Base-by-base conservation (phyloP, 2,329 filamentous ascomycete species). In the Fusarium pseudonygamai region DNA sequence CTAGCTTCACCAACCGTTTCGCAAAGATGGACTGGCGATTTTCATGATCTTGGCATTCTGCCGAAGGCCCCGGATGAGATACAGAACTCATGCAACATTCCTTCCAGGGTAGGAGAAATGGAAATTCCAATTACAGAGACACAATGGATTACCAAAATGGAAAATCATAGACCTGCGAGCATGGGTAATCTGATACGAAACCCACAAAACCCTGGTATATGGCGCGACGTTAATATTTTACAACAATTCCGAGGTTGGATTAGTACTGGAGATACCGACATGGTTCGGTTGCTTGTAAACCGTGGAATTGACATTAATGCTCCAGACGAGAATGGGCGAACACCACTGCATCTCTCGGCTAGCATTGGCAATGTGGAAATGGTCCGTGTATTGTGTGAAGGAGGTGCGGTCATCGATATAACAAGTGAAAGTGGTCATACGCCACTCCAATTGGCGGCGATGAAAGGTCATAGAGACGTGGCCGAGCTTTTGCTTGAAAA, bases 221-320 rank as follows among this genome's bases (percentile, higher is more conserved):
- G 4, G 1, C 47, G 5, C 6, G 30, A 18, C 14, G 7, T 4
- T 4, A 4, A 26, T 20, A 26, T 9, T 20, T 45, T 13, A 6
- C 22, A 50, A n/a, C 20, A 50, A 15, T 3, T 50, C 22, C n/a
- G 7, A 16, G 1, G 16, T 13, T 30, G 10, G 3, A 6, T 18
- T 12, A 10, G 10, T 1, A 7, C 13, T 22, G 28, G 20, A 32
- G 14, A 49, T 22, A 5, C 22, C 6, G 46, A 28, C 6, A 30
- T 49, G 20, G 15, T 24, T 6, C 11, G n/a, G 11, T 2, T 16
- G 7, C 37, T 55, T 40, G 15, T 30, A 1, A 7, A 55, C 7
- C 5, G 3, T 47, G 56, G 56, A 20, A 4, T 30, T 11, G 37
- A 28, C 7, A n/a, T 37, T 26, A n/a, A n/a, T 22, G 9, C 26